These are phyloP conservation scores for Fusarium falciforme DNA, from an alignment of 2,329 filamentous ascomycete genomes.

Conservation along the genomic window DNA sequence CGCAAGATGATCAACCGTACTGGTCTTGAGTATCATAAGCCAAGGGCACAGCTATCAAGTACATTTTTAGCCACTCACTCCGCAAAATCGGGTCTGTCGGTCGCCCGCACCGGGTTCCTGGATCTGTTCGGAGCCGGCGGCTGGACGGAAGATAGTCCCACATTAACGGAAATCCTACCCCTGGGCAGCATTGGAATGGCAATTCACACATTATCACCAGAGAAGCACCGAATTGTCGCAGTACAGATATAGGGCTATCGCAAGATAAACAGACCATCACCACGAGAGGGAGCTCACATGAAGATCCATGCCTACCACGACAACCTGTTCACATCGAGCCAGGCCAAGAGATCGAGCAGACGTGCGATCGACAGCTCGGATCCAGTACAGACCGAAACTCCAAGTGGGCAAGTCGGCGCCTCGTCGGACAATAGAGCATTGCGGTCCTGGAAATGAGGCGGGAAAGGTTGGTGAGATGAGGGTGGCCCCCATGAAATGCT, in stretches of 20 bases:
- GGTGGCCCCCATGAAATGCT: neutral
- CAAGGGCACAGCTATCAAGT: neutral
- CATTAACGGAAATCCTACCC: neutral
- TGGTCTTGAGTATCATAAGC: neutral
- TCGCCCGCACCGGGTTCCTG: neutral
- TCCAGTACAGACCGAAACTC: neutral
- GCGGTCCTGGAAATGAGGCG: neutral
- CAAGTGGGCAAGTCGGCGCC: neutral
- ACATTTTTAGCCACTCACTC: neutral
- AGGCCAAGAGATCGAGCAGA: neutral
- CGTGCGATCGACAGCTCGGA: neutral
- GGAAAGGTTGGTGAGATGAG: neutral
- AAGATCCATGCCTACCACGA: constrained; percentile 30
- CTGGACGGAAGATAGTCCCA: constrained; percentile 1
- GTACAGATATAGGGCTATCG: neutral
- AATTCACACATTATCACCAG: constrained; percentile 10
- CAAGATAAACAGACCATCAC: neutral
- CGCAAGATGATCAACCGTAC: neutral
- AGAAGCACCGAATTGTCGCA: constrained; percentile 10
- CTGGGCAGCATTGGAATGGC: constrained; percentile 22
- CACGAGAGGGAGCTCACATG: neutral
- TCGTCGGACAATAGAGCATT: neutral
- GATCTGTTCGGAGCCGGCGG: neutral
- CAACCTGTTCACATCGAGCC: neutral
- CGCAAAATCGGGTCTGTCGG: neutral